A percentile compares a stretch with the other conserved stretches of the same genome.
Evolutionary conservation across 371 early-diverging fungal species (phyloP).

Genomic region (Mucor racemosus): DNA sequence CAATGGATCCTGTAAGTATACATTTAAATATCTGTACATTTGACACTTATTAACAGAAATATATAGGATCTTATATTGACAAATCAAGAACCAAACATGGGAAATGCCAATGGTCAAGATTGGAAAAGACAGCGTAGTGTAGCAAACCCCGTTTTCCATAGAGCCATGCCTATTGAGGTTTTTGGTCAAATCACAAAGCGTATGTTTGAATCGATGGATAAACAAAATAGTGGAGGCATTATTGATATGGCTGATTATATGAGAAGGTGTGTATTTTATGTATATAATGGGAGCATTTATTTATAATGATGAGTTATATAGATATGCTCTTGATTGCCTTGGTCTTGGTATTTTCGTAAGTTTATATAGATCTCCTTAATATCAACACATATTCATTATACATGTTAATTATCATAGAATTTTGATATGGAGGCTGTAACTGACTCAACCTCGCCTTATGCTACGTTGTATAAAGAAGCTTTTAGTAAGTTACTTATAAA

Average conservation of each 20-base stretch:
- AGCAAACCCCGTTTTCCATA: constrained; percentile 44
- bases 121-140: constrained; percentile 24
- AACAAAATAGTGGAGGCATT: neutral
- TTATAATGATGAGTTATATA: neutral
- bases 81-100: constrained; percentile 20
- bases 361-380: neutral
- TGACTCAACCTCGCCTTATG: constrained; percentile 13
- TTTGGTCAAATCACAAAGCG: constrained; percentile 30
- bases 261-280: constrained; percentile 9
- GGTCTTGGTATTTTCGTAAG: constrained; percentile 22
- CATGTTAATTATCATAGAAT: neutral
- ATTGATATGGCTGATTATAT: constrained; percentile 19
- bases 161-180: constrained; percentile 31
- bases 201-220: constrained; percentile 30
- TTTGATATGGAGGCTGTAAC: constrained; percentile 19
- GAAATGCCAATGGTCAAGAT: constrained; percentile 14
- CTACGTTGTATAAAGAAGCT: constrained; percentile 31
- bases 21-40: neutral
- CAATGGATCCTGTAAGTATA: constrained; percentile 29
- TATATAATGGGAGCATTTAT: neutral
- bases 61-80: constrained; percentile 21
- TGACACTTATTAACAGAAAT: neutral
- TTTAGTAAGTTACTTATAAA: constrained; percentile 26
- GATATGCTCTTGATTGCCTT: constrained; percentile 27
- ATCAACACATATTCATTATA: neutral